Evolutionary conservation across 495 filamentous ascomycete species (phyloP), one percentile per base, ranked within the genome.

Genomic region (Oidiodendron maius): DNA sequence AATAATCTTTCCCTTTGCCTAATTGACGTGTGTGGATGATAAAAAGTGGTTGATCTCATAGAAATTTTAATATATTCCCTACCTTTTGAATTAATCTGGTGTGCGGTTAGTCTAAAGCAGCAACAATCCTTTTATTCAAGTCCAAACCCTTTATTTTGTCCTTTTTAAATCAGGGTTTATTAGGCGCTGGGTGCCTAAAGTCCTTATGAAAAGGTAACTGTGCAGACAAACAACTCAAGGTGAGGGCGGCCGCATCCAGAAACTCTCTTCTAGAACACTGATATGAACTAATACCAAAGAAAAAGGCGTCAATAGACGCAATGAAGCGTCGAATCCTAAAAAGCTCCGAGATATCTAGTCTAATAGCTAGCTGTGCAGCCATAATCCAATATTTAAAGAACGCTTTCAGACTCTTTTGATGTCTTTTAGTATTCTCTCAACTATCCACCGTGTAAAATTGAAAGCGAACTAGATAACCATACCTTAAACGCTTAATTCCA

Each of bases 401-500:
- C 28, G 28, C 28, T n/a, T 32, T 32, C 28, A 32, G 28, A 32
- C 28, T n/a, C n/a, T 32, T n/a, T 32, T 32, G 28, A 8, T 32
- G 28, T 8, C n/a, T n/a, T 32, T 32, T 32, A 32, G n/a, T n/a
- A 32, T 32, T 32, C 28, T 32, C 28, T 32, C 28, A 32, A 32
- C 28, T 32, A 32, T 32, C 28, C 28, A 32, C 28, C 28, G 8
- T 32, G 28, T 32, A 32, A 32, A 32, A 32, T n/a, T 32, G 28
- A 32, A 32, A 32, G 28, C 28, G 28, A 8, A 32, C 28, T 32
- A 32, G 35, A 38, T 38, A 38, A 15, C 35, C n/a, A 5, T 38
- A 10, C 17, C 28, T 55, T 47, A 61, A 28, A 61, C 52, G 16
- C 30, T 51, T 3, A 61, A 24, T 44, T 61, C 55, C 18, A 55